Percentiles rank a stretch among this genome's conserved stretches.
Conservation (phyloP, 345 rosid genomes). For the Eucalyptus pauciflora region DNA sequence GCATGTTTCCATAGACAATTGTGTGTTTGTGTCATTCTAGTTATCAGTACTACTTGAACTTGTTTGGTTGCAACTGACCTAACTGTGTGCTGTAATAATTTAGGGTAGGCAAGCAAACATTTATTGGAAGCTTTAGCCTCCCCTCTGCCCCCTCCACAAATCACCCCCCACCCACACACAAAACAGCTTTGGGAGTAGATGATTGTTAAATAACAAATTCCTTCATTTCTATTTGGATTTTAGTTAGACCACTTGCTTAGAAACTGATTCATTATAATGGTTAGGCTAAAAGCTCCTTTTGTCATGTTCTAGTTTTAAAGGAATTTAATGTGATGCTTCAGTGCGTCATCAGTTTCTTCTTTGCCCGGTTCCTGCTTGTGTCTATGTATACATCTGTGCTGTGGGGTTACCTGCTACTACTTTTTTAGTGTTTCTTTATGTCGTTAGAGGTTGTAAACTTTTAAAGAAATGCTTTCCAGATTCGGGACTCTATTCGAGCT, state of each 20-base stretch:
- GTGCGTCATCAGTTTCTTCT: not conserved
- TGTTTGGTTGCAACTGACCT: not conserved
- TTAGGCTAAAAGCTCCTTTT: not conserved
- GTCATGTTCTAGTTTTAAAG: not conserved
- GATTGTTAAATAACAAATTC: not conserved
- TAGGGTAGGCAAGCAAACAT: not conserved
- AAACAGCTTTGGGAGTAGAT: not conserved
- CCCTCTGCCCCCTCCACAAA: no score
- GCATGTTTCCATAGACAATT: not conserved
- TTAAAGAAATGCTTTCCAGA: slow-evolving; percentile 21
- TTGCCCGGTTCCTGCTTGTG: not conserved
- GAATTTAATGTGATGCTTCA: not conserved
- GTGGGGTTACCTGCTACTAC: not conserved
- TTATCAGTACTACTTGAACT: not conserved
- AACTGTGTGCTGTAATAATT: not conserved
- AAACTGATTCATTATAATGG: not conserved
- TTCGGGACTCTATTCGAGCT: slow-evolving; percentile 88
- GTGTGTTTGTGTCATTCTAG: not conserved
- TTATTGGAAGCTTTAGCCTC: not conserved
- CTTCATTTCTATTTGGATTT: not conserved
- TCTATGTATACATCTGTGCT: not conserved
- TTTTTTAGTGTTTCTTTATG: not conserved
- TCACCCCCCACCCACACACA: not conserved
- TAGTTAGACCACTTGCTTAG: not conserved
- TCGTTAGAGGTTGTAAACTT: not conserved